Conservation (phyloP, 805 yeast species). For the Ascoidea tarda region DNA sequence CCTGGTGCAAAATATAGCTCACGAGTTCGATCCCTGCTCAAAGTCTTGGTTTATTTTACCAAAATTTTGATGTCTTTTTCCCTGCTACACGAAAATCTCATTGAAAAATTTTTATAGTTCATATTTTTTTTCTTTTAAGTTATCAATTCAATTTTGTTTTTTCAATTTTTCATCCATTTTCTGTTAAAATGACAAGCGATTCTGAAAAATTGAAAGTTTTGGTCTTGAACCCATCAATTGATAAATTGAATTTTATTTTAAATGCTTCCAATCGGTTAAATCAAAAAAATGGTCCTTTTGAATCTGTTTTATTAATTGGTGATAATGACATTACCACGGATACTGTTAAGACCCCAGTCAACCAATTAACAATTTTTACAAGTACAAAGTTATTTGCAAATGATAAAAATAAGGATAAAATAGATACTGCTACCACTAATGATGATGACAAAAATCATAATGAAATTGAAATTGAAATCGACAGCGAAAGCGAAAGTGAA, state of each 20-base stretch:
- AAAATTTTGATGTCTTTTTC: no score
- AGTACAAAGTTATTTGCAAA: no score
- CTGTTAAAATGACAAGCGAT: no score
- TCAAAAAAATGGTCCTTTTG: background rate
- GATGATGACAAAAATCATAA: background rate
- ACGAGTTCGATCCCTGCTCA: no score
- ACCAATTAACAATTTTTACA: background rate
- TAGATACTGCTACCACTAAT: background rate
- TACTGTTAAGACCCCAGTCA: background rate
- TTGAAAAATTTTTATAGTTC: no score
- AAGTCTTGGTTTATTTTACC: no score
- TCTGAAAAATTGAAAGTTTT: background rate
- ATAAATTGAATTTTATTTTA: no score
- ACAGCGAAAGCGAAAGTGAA: background rate
- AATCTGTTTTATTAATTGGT: background rate
- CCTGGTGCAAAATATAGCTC: no score
- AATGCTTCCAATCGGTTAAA: background rate
- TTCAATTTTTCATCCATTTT: no score
- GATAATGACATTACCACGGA: background rate
- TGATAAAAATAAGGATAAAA: background rate
- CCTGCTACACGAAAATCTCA: no score
- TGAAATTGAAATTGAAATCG: background rate
- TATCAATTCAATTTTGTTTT: no score
- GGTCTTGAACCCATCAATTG: background rate
- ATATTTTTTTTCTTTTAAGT: no score